Evolutionary conservation across 176 grass and related monocot genomes (phyloP).

Genomic region (Lolium multiflorum): DNA sequence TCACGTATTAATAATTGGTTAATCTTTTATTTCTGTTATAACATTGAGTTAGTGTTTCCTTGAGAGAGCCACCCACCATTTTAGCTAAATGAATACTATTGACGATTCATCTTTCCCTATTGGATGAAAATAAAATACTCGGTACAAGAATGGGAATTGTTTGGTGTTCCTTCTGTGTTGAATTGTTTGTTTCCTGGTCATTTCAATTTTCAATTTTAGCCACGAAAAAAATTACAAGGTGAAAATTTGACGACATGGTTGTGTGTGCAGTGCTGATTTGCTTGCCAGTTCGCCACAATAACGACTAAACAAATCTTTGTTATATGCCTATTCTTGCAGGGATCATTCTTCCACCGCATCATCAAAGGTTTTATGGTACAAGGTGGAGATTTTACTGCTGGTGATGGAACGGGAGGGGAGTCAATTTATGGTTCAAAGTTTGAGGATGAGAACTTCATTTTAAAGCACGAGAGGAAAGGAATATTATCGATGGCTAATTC

Average conservation of each 20-base stretch:
- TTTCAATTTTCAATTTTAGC: background rate
- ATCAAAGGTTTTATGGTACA: conserved; percentile 98
- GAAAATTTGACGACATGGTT: background rate
- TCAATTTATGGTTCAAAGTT: conserved; percentile 94
- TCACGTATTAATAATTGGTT: background rate
- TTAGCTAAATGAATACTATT: conserved; percentile 23
- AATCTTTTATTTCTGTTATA: background rate
- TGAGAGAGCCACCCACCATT: background rate
- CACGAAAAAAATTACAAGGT: background rate
- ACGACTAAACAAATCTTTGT: conserved; percentile 7
- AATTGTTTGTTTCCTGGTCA: background rate
- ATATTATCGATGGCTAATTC: conserved; percentile 98
- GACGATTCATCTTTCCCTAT: background rate
- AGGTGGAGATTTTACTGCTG: conserved; percentile 95
- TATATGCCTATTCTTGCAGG: conserved; percentile 54
- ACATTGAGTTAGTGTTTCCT: background rate
- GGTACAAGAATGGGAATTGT: background rate
- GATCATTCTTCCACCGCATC: conserved; percentile 81
- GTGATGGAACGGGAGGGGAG: conserved; percentile 92
- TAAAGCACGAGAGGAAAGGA: conserved; percentile 98
- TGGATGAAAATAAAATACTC: background rate
- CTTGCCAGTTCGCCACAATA: background rate
- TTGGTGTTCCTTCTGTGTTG: background rate
- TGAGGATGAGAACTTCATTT: conserved; percentile 91
- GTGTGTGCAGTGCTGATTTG: background rate